Evolutionary conservation across 768 basidiomycete species (phyloP).

Genomic region (Hericium erinaceus): DNA sequence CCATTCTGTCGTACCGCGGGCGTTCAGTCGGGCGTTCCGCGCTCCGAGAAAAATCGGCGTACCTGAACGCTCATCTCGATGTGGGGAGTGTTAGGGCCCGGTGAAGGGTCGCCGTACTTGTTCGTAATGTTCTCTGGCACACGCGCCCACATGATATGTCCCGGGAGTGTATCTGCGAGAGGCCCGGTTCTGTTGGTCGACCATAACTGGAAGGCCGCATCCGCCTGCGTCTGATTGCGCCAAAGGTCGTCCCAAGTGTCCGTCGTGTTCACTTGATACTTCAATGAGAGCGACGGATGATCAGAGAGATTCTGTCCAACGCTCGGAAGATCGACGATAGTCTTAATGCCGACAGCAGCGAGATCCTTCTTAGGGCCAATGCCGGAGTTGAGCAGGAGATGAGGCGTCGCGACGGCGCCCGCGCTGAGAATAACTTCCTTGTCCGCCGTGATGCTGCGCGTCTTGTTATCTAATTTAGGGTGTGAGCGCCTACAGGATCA

Average conservation of each 20-base stretch:
- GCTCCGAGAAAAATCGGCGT: not conserved
- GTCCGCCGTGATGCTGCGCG: not conserved
- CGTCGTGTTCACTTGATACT: not conserved
- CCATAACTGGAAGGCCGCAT: not conserved
- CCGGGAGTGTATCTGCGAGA: not conserved
- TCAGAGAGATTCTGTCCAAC: not conserved
- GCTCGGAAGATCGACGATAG: not conserved
- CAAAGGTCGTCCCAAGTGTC: conserved; percentile 1
- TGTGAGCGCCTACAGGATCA: not conserved
- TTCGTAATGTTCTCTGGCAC: conserved; percentile 4
- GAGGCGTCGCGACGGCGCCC: not conserved
- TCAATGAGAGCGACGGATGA: not conserved
- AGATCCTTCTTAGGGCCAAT: not conserved
- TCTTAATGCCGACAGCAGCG: not conserved
- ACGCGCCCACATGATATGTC: conserved; percentile 1
- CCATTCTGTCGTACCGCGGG: not conserved
- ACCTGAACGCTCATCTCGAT: conserved; percentile 9
- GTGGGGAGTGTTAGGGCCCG: conserved; percentile 10
- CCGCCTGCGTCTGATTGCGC: not conserved
- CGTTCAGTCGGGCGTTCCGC: not conserved
- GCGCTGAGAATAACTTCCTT: conserved; percentile 1
- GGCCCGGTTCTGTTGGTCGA: not conserved
- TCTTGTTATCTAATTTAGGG: conserved; percentile 1
- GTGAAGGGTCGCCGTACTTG: conserved; percentile 8
- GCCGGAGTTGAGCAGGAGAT: not conserved